Evolutionary conservation across 2,329 filamentous ascomycete species (phyloP).

Genomic region (Phyllosticta ampelicida): DNA sequence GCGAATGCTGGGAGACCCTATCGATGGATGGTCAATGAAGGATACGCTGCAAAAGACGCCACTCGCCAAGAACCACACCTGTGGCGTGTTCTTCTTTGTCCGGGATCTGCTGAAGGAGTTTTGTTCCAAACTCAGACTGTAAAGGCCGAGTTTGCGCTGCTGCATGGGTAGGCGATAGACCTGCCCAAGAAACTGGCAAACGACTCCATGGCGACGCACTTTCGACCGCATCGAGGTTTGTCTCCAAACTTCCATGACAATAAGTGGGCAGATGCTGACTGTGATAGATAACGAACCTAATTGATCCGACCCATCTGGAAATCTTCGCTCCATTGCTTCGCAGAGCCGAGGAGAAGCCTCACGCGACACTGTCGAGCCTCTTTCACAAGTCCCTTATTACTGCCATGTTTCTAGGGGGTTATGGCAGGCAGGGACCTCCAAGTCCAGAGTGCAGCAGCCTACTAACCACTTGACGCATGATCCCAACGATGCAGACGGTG

Average conservation of each 20-base stretch:
- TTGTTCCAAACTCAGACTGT: slow-evolving; percentile 16
- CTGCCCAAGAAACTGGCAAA: background rate
- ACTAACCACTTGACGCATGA: too few species aligned
- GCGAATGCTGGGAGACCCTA: slow-evolving; percentile 24
- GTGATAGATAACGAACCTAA: slow-evolving; percentile 31
- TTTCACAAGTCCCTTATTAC: too few species aligned
- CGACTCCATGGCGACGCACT: background rate
- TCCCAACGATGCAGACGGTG: background rate
- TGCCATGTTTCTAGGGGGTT: too few species aligned
- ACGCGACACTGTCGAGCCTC: slow-evolving; percentile 34
- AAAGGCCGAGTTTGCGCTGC: slow-evolving; percentile 20
- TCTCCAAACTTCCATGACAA: background rate
- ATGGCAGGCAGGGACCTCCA: too few species aligned
- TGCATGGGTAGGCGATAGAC: slow-evolving; percentile 16
- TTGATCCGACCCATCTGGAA: slow-evolving; percentile 22
- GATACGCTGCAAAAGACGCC: slow-evolving; percentile 20
- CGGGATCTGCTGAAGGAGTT: slow-evolving; percentile 22
- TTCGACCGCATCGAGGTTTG: slow-evolving; percentile 33
- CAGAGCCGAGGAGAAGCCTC: slow-evolving; percentile 21
- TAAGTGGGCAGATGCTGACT: background rate
- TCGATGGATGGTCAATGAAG: slow-evolving; percentile 25
- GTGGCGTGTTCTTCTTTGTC: slow-evolving; percentile 28
- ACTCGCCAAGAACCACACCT: slow-evolving; percentile 25
- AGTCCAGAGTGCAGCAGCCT: too few species aligned
- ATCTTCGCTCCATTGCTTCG: slow-evolving; percentile 27